Evolutionary conservation across 768 basidiomycete genomes (phyloP).

Genomic region (Russula ochroleuca): DNA sequence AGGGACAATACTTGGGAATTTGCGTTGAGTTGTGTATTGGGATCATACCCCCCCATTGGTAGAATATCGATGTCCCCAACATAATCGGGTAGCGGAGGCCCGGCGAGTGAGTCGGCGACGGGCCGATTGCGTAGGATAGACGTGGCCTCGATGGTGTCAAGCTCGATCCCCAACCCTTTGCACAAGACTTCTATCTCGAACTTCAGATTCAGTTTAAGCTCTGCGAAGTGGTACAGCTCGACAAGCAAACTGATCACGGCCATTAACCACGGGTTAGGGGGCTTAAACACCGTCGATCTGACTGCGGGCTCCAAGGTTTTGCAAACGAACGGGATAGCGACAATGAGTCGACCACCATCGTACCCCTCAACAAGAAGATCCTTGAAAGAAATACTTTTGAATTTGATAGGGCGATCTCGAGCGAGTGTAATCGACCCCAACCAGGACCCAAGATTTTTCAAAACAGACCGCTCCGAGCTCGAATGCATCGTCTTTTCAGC

Average conservation of each 20-base stretch:
- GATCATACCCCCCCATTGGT: conserved; percentile 68
- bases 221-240: conserved; percentile 96
- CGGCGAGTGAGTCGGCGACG: conserved; percentile 50
- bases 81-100: conserved; percentile 71
- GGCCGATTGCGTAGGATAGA: conserved; percentile 77
- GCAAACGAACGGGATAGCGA: conserved; percentile 97
- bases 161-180: conserved; percentile 83
- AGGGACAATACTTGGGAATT: conserved; percentile 63
- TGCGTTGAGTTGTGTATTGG: conserved; percentile 42
- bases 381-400: conserved; percentile 94
- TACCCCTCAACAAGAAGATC: conserved; percentile 96
- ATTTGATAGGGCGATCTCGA: conserved; percentile 85
- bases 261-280: conserved; percentile 99
- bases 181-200: conserved; percentile 98
- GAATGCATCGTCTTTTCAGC: conserved; percentile 86
- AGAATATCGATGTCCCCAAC: conserved; percentile 75
- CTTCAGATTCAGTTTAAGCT: conserved; percentile 93
- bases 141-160: conserved; percentile 80
- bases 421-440: conserved; percentile 91
- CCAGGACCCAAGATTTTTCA: conserved; percentile 97
- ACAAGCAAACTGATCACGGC: conserved; percentile 86
- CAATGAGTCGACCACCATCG: conserved; percentile 83
- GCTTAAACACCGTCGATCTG: conserved; percentile 87
- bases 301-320: conserved; percentile 90
- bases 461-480: conserved; percentile 73